Percentiles rank a stretch among this genome's conserved stretches.
These are phyloP conservation scores for Hyphopichia khmerensis DNA, from an alignment of 1,139 yeast species.

Conservation along the genomic window DNA sequence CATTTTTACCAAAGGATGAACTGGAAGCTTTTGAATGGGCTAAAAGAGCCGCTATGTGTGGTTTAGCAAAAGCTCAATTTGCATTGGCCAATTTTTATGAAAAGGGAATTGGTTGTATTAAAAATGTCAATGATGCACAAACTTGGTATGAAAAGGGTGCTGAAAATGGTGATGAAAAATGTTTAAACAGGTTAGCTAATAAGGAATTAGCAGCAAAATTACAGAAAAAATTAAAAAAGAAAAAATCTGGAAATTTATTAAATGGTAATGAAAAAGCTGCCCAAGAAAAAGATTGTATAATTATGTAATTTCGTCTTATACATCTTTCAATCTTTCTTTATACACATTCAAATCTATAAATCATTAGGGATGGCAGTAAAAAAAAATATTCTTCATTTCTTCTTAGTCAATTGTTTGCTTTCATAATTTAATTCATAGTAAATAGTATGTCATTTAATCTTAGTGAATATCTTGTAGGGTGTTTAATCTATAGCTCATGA, in stretches of 20 bases:
- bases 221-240: slow-evolving; percentile 29
- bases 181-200: slow-evolving; percentile 41
- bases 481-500: too few species aligned
- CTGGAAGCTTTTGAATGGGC: slow-evolving; percentile 96
- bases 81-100: slow-evolving; percentile 84
- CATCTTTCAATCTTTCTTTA: too few species aligned
- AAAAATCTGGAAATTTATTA: slow-evolving; percentile 9
- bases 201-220: slow-evolving; percentile 30
- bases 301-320: slow-evolving; percentile 34
- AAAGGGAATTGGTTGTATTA: slow-evolving; percentile 81
- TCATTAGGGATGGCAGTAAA: too few species aligned
- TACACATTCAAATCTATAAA: too few species aligned
- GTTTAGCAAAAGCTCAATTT: slow-evolving; percentile 80
- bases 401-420: neutral
- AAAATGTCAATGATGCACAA: slow-evolving; percentile 57
- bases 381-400: neutral
- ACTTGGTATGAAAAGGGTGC: slow-evolving; percentile 79
- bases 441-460: neutral
- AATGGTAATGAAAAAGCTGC: slow-evolving; percentile 14
- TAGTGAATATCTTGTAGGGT: too few species aligned
- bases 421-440: neutral
- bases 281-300: slow-evolving; percentile 46
- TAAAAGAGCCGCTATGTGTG: slow-evolving; percentile 71
- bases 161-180: slow-evolving; percentile 68
- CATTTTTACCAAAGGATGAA: slow-evolving; percentile 74